Evolutionary conservation across 306 rosid species (phyloP), one percentile per base, ranked within the genome.

Genomic region (Arachis stenosperma): DNA sequence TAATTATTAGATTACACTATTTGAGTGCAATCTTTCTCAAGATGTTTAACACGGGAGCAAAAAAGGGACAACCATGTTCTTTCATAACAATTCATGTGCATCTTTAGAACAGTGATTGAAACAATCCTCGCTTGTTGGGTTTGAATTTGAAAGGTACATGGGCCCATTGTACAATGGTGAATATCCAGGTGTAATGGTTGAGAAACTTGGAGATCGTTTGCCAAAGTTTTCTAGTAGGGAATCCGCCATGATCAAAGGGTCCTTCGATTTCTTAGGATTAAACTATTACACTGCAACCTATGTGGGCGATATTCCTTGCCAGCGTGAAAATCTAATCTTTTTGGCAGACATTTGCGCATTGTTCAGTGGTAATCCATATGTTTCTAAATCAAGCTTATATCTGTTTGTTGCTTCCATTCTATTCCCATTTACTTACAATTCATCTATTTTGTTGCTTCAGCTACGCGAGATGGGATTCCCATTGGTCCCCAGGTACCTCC

Each of bases 231-330:
- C 81, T 0, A 29, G 40, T 30, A 42, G 39, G 58, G 52, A 84
- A 56, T 70, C 81, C 27, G 13, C 53, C 39, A 15, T 61, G 54
- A 41, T 84, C 30, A 77, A 74, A 2, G 71, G 88, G 3, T 81
- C 89, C 11, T 74, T 69, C 14, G 86, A 85, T 67, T 85, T 82
- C 63, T 64, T 85, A 6, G 89, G 89, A 62, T 40, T 84, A 14
- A 84, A 81, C 70, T 84, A 84, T 64, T 84, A 84, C 66, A 60
- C 81, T 29, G 2, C 83, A 13, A 9, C 6, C 17, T 84, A 74
- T 67, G 85, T 37, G 41, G 39, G n/a, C 43, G 5, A 48, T 60
- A 42, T 40, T 52, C 69, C 81, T 46, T 11, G 55, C 57, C 77
- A 50, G 56, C 42, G 9, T 15, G 51, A 1, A 4, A 39, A 46